Conservation (phyloP, 2,329 filamentous ascomycete genomes). For the Blumeriella jaapii region DNA sequence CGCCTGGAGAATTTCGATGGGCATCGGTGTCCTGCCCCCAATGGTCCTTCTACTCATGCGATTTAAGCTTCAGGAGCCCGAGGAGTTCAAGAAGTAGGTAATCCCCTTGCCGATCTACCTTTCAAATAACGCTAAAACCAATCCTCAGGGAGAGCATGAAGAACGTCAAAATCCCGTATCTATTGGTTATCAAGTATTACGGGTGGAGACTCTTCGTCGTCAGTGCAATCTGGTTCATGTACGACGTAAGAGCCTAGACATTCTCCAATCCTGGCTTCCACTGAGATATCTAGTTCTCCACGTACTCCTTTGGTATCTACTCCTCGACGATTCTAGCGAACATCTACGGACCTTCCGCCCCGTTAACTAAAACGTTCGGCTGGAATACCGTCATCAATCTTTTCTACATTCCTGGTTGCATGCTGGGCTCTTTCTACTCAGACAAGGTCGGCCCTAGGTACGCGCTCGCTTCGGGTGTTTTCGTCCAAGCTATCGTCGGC, state of each 20-base stretch:
- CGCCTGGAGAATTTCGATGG: slow-evolving; percentile 74
- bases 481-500: slow-evolving; percentile 63
- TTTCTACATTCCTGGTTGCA: slow-evolving; percentile 78
- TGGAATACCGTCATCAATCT: slow-evolving; percentile 84
- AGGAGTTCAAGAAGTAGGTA: slow-evolving; percentile 48
- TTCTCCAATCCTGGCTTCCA: background rate
- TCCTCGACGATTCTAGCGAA: slow-evolving; percentile 61
- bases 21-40: slow-evolving; percentile 68
- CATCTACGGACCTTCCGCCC: slow-evolving; percentile 45
- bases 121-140: slow-evolving; percentile 7
- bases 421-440: slow-evolving; percentile 63
- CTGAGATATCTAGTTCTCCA: slow-evolving; percentile 47
- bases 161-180: slow-evolving; percentile 41
- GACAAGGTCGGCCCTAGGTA: slow-evolving; percentile 72
- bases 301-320: slow-evolving; percentile 81
- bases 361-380: slow-evolving; percentile 69
- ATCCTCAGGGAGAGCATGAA: slow-evolving; percentile 26
- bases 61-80: slow-evolving; percentile 63
- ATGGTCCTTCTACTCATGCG: slow-evolving; percentile 60
- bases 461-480: slow-evolving; percentile 60
- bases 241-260: slow-evolving; percentile 41
- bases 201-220: slow-evolving; percentile 61
- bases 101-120: background rate
- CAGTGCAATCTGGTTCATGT: slow-evolving; percentile 74
- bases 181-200: slow-evolving; percentile 52